Conservation (phyloP, 441 rosid genomes). For the Arabidopsis hybrid region DNA sequence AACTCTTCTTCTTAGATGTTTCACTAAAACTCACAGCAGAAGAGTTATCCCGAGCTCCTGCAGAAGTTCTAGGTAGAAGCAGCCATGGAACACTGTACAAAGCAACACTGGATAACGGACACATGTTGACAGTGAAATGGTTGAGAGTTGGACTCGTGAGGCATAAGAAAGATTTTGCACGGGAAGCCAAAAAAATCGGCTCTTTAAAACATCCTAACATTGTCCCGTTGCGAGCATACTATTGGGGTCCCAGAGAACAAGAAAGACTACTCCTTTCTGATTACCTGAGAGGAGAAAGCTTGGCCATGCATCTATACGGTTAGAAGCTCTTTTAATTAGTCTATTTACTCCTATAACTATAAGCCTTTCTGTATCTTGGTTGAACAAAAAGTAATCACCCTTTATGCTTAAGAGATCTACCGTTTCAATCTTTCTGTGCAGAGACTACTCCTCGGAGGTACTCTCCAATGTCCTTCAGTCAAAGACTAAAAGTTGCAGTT, state of each 20-base stretch:
- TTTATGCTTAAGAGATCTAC: neutral
- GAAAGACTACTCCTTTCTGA: conserved; percentile 93
- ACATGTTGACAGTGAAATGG: conserved; percentile 94
- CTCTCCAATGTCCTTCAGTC: conserved; percentile 72
- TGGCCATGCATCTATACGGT: conserved; percentile 94
- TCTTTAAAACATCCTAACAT: conserved; percentile 76
- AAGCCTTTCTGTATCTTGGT: neutral
- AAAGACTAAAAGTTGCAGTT: conserved; percentile 79
- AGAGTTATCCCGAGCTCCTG: conserved; percentile 94
- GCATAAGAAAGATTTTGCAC: conserved; percentile 89
- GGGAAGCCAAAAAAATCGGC: conserved; percentile 82
- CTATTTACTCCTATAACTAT: neutral
- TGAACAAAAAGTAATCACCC: neutral
- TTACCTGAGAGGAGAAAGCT: conserved; percentile 84
- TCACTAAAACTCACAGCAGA: conserved; percentile 84
- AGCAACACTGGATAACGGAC: conserved; percentile 87
- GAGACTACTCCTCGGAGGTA: conserved; percentile 94
- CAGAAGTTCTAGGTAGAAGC: conserved; percentile 98
- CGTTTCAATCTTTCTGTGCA: conserved; percentile 43
- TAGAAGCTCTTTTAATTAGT: conserved; percentile 42
- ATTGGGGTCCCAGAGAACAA: conserved; percentile 97
- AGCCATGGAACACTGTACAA: conserved; percentile 94
- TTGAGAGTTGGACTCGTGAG: conserved; percentile 89
- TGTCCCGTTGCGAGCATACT: conserved; percentile 87
- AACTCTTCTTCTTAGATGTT: conserved; percentile 76